phyloP scores from a whole-genome alignment of 2,329 filamentous ascomycete genomes.

The Penicillium fuscoglaucum region DNA sequence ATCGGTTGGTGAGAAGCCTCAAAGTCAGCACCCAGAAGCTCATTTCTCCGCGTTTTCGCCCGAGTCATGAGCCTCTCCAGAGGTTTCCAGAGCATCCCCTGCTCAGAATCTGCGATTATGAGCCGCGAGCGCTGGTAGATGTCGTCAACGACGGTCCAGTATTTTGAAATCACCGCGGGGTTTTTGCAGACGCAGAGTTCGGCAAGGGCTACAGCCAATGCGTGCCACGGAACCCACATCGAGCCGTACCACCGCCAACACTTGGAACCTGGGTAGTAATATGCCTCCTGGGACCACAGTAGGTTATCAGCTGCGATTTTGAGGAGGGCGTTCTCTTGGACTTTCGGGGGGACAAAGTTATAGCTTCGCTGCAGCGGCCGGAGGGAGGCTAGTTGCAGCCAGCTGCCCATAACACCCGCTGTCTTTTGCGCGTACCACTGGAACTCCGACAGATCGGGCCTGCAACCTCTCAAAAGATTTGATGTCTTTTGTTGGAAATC shows the following conservation, averaged over 20 bases:
- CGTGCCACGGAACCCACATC: slow-evolving; percentile 37
- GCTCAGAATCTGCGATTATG: slow-evolving; percentile 29
- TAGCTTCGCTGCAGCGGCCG: slow-evolving; percentile 29
- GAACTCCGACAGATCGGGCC: slow-evolving; percentile 24
- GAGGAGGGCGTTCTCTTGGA: slow-evolving; percentile 28
- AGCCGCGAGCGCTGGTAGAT: slow-evolving; percentile 25
- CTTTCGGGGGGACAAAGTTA: slow-evolving; percentile 26
- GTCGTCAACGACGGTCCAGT: slow-evolving; percentile 29
- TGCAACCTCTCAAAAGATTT: slow-evolving; percentile 21
- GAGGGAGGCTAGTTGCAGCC: slow-evolving; percentile 31
- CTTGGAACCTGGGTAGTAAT: slow-evolving; percentile 21
- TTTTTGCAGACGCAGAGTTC: slow-evolving; percentile 35
- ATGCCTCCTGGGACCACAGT: slow-evolving; percentile 19
- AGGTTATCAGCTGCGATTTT: slow-evolving; percentile 29
- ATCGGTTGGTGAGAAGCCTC: background rate
- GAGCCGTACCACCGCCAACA: slow-evolving; percentile 32
- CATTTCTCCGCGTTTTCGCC: slow-evolving; percentile 20
- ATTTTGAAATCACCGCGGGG: slow-evolving; percentile 20
- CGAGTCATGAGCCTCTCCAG: slow-evolving; percentile 34
- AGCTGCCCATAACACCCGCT: slow-evolving; percentile 26
- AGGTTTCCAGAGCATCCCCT: slow-evolving; percentile 35
- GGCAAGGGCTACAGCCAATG: slow-evolving; percentile 33
- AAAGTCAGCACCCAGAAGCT: slow-evolving; percentile 10
- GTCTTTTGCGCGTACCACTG: slow-evolving; percentile 30
- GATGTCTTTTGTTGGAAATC: slow-evolving; percentile 28